These are phyloP conservation scores for Leccinum incarnatum DNA, from an alignment of 768 basidiomycete species.

Conservation along the genomic window DNA sequence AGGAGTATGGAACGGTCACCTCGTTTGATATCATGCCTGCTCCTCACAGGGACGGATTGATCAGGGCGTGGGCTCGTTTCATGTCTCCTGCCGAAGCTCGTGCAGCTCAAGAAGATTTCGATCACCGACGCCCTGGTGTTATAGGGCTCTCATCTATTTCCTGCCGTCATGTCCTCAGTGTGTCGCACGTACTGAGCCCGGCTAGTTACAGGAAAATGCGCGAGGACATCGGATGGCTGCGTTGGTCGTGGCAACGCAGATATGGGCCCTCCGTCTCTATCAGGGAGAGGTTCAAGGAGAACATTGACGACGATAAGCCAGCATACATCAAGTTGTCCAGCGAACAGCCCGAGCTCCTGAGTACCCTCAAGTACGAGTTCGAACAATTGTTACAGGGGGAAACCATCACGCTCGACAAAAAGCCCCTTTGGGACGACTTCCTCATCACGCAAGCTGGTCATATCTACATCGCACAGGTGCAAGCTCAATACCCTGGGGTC, in stretches of 20 bases:
- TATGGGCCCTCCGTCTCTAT: constrained; percentile 32
- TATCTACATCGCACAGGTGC: constrained; percentile 44
- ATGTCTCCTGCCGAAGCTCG: constrained; percentile 50
- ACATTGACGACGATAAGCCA: constrained; percentile 6
- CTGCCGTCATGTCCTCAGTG: constrained; percentile 52
- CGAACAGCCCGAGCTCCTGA: constrained; percentile 48
- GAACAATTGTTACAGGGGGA: constrained; percentile 66
- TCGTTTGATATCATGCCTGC: constrained; percentile 47
- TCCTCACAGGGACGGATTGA: constrained; percentile 47
- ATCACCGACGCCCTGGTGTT: constrained; percentile 44
- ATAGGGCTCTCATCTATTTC: constrained; percentile 46
- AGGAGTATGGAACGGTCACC: constrained; percentile 36
- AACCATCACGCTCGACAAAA: constrained; percentile 47
- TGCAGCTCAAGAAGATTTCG: constrained; percentile 44
- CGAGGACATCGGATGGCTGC: constrained; percentile 47
- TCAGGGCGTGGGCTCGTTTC: constrained; percentile 59
- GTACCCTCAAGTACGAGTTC: constrained; percentile 55
- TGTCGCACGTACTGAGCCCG: constrained; percentile 44
- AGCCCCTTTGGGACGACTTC: constrained; percentile 64
- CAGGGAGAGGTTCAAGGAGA: constrained; percentile 18
- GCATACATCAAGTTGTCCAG: constrained; percentile 49
- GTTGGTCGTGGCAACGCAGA: constrained; percentile 33
- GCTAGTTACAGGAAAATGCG: constrained; percentile 40
- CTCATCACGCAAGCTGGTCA: constrained; percentile 45
- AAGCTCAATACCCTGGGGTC: constrained; percentile 38